Evolutionary conservation across 139 green algal genomes (phyloP).

Genomic region (Chlamydomonas schloesseri): DNA sequence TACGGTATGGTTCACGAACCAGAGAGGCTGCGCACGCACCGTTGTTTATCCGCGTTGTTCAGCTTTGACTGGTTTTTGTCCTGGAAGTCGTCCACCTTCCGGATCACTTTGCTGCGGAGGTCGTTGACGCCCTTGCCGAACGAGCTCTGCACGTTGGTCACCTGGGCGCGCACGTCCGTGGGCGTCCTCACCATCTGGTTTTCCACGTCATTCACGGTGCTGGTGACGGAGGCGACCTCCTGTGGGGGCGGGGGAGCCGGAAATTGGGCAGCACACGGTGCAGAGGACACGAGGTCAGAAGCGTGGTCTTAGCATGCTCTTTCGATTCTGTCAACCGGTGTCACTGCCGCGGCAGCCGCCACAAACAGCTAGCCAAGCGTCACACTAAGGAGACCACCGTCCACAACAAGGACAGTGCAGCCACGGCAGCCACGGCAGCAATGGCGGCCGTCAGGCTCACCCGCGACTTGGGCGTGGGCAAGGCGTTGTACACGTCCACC

Average conservation of each 20-base stretch:
- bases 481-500: not conserved
- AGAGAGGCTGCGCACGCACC: too few relatives aligned
- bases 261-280: too few relatives aligned
- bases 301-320: too few relatives aligned
- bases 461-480: not conserved
- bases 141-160: not conserved
- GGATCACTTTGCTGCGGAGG: slow-evolving; percentile 4
- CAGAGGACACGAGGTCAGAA: too few relatives aligned
- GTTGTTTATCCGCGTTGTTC: not conserved
- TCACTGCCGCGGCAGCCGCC: too few relatives aligned
- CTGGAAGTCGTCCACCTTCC: not conserved
- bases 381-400: too few relatives aligned
- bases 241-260: too few relatives aligned
- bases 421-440: too few relatives aligned
- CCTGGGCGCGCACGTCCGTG: not conserved
- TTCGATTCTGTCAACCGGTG: not conserved
- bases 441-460: too few relatives aligned
- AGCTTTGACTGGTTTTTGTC: not conserved
- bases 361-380: too few relatives aligned
- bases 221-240: not conserved
- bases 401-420: too few relatives aligned
- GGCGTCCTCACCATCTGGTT: not conserved
- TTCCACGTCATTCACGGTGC: not conserved
- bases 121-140: not conserved
- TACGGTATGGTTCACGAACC: too few relatives aligned